phyloP scores from a whole-genome alignment of 257 asterid species.

The Fraxinus americana region DNA sequence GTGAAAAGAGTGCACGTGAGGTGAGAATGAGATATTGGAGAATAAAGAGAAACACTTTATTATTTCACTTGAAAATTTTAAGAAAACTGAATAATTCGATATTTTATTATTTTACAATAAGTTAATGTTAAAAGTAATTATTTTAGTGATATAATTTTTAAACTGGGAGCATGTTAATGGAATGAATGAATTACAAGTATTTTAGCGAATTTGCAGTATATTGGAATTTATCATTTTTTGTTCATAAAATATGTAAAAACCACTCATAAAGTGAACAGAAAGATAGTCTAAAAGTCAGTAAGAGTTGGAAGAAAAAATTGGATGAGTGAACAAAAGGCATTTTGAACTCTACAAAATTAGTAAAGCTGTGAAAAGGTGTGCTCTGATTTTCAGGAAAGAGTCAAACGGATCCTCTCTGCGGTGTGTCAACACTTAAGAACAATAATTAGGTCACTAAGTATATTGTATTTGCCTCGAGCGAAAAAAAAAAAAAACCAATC shows the following conservation, averaged over 20 bases:
- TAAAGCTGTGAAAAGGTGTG: constrained; percentile 1
- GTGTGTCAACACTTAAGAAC: neutral
- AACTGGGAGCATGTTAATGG: too few relatives aligned
- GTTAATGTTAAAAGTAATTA: neutral
- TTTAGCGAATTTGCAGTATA: neutral
- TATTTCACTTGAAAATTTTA: too few relatives aligned
- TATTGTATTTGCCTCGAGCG: neutral
- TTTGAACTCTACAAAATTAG: neutral
- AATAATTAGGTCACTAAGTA: neutral
- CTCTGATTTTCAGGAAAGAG: constrained; percentile 6
- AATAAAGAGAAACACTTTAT: neutral
- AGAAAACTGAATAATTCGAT: neutral
- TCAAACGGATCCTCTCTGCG: neutral
- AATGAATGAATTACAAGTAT: too few relatives aligned
- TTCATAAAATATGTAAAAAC: neutral
- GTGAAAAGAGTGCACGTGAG: constrained; percentile 9
- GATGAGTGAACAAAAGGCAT: neutral
- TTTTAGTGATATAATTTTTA: neutral
- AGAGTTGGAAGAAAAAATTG: neutral
- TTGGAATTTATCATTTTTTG: neutral
- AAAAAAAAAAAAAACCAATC: neutral
- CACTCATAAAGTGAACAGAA: neutral
- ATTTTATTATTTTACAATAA: neutral
- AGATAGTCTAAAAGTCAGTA: neutral
- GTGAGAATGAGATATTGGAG: neutral